A percentile compares a stretch with the other conserved stretches of the same genome.
Conservation (phyloP, 2,329 filamentous ascomycete species). For the Colletotrichum cordylinicola region DNA sequence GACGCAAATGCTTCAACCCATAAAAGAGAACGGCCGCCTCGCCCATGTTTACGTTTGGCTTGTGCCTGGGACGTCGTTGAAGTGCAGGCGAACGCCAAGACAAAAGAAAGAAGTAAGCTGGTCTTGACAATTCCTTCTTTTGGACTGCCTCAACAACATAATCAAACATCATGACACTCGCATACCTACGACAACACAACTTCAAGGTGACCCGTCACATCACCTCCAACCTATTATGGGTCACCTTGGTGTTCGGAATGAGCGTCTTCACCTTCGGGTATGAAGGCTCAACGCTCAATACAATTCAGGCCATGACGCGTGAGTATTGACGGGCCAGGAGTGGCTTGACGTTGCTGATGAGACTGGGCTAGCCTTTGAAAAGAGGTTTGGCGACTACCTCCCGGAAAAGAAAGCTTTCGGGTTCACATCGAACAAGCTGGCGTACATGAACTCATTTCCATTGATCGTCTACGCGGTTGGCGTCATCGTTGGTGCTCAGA, state of each 20-base stretch:
- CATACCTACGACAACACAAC: slow-evolving; percentile 21
- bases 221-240: slow-evolving; percentile 23
- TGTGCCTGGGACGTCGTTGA: background rate
- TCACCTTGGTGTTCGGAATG: slow-evolving; percentile 24
- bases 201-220: slow-evolving; percentile 23
- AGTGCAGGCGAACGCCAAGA: background rate
- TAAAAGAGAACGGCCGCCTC: slow-evolving; percentile 15
- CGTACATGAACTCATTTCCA: slow-evolving; percentile 27
- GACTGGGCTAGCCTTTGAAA: slow-evolving; percentile 11
- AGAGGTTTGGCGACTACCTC: slow-evolving; percentile 22
- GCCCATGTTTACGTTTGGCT: background rate
- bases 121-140: slow-evolving; percentile 12
- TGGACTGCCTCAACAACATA: slow-evolving; percentile 9
- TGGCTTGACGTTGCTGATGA: background rate
- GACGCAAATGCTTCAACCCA: background rate
- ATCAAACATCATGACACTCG: slow-evolving; percentile 18
- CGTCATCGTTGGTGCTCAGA: slow-evolving; percentile 17
- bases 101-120: background rate
- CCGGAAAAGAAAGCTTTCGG: slow-evolving; percentile 10
- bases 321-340: background rate
- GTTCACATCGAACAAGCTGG: slow-evolving; percentile 23
- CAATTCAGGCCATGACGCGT: slow-evolving; percentile 27
- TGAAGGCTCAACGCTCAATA: slow-evolving; percentile 25
- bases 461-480: slow-evolving; percentile 24
- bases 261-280: slow-evolving; percentile 28